Evolutionary conservation across 73 alveolate species (phyloP).

Genomic region (Paramecium biaurelia): DNA sequence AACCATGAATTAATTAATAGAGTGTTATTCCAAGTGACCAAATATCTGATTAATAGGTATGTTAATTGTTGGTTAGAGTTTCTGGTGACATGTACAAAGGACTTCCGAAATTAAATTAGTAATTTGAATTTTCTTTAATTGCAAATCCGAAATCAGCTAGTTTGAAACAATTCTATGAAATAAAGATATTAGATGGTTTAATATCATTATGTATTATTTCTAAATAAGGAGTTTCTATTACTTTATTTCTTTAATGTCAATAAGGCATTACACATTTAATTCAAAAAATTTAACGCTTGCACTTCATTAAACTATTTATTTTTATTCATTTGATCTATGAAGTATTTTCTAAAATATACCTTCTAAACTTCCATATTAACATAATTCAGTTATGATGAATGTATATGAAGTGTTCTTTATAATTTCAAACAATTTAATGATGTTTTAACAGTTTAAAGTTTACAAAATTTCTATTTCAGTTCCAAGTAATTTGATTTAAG

Average conservation of each 20-base stretch:
- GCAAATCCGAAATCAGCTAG: slow-evolving; percentile 65
- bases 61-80: slow-evolving; percentile 71
- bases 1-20: slow-evolving; percentile 78
- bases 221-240: not conserved
- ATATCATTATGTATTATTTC: slow-evolving; percentile 67
- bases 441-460: not conserved
- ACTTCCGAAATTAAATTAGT: slow-evolving; percentile 77
- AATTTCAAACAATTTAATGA: not conserved
- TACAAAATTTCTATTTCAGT: not conserved
- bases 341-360: not conserved
- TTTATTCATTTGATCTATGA: slow-evolving; percentile 14
- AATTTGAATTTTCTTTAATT: not conserved
- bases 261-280: slow-evolving; percentile 23
- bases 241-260: not conserved
- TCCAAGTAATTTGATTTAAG: not conserved
- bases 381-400: not conserved
- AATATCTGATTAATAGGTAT: slow-evolving; percentile 78
- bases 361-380: slow-evolving; percentile 30
- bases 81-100: slow-evolving; percentile 87
- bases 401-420: not conserved
- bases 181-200: slow-evolving; percentile 64
- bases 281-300: not conserved
- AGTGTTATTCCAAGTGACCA: slow-evolving; percentile 84
- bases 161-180: slow-evolving; percentile 29
- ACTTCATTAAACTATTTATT: not conserved